phyloP scores from a whole-genome alignment of 1,284 basidiomycete species.

The Singerocomus inundabilis region DNA sequence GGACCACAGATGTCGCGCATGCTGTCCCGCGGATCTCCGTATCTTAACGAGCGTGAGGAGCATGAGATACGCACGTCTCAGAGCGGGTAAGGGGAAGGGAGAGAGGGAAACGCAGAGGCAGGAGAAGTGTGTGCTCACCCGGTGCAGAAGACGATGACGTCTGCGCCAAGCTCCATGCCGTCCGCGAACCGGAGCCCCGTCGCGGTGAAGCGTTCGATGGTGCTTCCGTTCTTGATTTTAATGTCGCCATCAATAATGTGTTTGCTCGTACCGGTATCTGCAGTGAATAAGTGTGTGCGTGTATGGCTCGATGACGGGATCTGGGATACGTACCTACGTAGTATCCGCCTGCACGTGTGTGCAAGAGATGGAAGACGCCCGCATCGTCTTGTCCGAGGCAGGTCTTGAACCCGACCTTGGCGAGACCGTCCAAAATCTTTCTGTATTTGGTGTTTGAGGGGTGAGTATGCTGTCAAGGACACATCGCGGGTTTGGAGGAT shows the following conservation, averaged over 20 bases:
- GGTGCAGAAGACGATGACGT: conserved; percentile 48
- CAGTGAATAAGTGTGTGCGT: neutral
- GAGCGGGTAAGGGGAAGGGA: neutral
- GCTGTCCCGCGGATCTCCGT: conserved; percentile 29
- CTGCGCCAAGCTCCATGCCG: conserved; percentile 43
- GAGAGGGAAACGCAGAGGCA: too few relatives aligned
- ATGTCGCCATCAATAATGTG: conserved; percentile 44
- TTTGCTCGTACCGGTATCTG: conserved; percentile 39
- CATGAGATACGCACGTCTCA: neutral
- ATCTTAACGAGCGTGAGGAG: conserved; percentile 18
- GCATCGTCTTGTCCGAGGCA: conserved; percentile 38
- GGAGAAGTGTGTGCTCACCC: conserved; percentile 26
- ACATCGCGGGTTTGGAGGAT: neutral
- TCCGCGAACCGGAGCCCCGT: conserved; percentile 41
- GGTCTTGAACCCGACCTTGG: conserved; percentile 44
- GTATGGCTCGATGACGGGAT: too few relatives aligned
- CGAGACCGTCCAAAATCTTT: conserved; percentile 41
- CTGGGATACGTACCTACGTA: conserved; percentile 35
- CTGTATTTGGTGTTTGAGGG: conserved; percentile 3
- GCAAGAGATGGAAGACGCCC: conserved; percentile 38
- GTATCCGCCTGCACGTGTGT: conserved; percentile 40
- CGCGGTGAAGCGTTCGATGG: conserved; percentile 38
- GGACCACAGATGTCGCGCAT: conserved; percentile 39
- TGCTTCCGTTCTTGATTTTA: conserved; percentile 41
- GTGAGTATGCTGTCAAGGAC: neutral